These are phyloP conservation scores for Botrytis deweyae DNA, from an alignment of 2,329 filamentous ascomycete genomes.

Conservation along the genomic window DNA sequence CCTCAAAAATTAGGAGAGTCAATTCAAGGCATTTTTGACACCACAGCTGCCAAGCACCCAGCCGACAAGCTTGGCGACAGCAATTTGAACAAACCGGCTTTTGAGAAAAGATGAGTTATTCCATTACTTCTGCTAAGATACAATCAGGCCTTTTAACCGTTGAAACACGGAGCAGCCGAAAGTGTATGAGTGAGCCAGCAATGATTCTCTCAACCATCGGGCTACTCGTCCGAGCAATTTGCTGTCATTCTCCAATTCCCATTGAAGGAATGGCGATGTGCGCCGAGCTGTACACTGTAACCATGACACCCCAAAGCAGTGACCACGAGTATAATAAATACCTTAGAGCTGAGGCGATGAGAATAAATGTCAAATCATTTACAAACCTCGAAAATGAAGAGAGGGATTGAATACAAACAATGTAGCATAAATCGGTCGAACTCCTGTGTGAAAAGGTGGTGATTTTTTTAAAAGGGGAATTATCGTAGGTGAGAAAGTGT, in stretches of 20 bases:
- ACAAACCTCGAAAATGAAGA: not conserved
- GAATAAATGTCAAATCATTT: not conserved
- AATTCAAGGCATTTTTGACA: constrained; percentile 5
- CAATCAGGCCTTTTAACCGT: not conserved
- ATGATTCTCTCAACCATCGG: not conserved
- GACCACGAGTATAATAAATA: not conserved
- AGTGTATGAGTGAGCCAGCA: not conserved
- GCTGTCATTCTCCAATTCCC: not conserved
- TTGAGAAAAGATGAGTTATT: not conserved
- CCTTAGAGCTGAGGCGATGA: not conserved
- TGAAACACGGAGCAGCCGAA: not conserved
- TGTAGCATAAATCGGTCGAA: no score
- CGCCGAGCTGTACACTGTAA: not conserved
- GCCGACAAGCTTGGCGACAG: constrained; percentile 18
- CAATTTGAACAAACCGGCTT: not conserved
- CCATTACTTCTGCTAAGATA: not conserved
- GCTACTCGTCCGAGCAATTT: not conserved
- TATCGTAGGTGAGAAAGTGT: no score
- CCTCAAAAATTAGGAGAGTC: not conserved
- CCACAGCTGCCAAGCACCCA: constrained; percentile 20
- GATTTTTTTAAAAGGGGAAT: not conserved
- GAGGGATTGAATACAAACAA: not conserved
- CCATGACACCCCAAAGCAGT: not conserved
- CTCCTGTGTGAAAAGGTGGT: not conserved
- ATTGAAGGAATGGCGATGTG: constrained; percentile 3